Conservation (phyloP, 306 rosid genomes). For the Crotalaria pallida region DNA sequence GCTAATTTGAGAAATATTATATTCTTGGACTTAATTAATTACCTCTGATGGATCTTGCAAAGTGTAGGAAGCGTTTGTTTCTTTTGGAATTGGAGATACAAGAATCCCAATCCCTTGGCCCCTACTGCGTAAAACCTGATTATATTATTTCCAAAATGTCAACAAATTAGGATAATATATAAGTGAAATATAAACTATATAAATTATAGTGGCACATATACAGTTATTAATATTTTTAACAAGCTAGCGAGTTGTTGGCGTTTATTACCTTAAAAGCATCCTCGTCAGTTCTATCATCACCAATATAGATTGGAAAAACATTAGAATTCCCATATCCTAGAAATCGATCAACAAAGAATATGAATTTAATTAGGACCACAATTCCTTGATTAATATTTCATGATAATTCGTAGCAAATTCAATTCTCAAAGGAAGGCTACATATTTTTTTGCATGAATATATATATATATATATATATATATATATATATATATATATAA, state of each 20-base stretch:
- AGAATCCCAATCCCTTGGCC: conserved; percentile 86
- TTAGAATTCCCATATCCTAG: conserved; percentile 63
- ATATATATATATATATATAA: too few relatives aligned
- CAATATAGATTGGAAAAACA: conserved; percentile 75
- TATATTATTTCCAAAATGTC: background rate
- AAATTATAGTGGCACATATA: too few relatives aligned
- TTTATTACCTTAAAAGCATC: conserved; percentile 80
- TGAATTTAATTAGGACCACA: background rate
- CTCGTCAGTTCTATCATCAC: conserved; percentile 90
- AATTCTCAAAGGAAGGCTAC: background rate
- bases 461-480: too few relatives aligned
- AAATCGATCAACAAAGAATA: background rate
- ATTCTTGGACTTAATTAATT: background rate
- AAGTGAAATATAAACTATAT: background rate
- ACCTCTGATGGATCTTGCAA: conserved; percentile 92
- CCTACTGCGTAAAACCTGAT: conserved; percentile 56
- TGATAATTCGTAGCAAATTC: background rate
- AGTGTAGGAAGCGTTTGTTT: conserved; percentile 76
- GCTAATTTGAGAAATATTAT: background rate
- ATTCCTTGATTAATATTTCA: background rate
- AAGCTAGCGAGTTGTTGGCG: background rate
- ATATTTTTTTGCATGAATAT: background rate
- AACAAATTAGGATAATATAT: conserved; percentile 7
- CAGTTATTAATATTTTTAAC: background rate
- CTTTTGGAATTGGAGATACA: conserved; percentile 74